Evolutionary conservation across 345 rosid species (phyloP).

Genomic region (Eutrema yunnanense): DNA sequence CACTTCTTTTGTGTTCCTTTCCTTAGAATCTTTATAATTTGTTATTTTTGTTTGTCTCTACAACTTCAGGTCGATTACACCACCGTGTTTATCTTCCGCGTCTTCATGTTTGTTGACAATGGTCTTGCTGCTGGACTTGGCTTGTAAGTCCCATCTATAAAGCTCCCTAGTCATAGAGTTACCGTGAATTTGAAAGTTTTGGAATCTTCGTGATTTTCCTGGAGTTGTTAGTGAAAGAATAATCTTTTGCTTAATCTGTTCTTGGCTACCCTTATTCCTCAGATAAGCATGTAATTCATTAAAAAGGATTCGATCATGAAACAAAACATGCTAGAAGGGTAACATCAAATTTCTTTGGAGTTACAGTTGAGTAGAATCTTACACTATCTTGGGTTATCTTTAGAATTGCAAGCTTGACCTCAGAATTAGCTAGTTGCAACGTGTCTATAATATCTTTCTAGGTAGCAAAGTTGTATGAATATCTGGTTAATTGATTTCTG

Average conservation of each 20-base stretch:
- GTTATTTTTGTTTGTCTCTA: background rate
- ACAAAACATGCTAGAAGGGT: background rate
- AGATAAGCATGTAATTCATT: background rate
- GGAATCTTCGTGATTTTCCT: background rate
- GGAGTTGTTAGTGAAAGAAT: background rate
- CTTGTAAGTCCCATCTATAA: constrained; percentile 51
- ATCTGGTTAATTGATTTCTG: background rate
- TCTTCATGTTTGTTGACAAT: constrained; percentile 94
- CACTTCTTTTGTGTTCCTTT: background rate
- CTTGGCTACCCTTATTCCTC: background rate
- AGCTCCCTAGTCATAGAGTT: background rate
- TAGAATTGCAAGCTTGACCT: constrained; percentile 13
- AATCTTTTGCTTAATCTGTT: background rate
- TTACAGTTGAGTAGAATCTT: background rate
- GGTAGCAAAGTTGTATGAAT: background rate
- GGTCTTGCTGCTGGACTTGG: constrained; percentile 97
- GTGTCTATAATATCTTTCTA: background rate
- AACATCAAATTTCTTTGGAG: background rate
- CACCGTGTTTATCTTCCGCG: constrained; percentile 77
- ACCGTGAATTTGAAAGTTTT: too few relatives aligned
- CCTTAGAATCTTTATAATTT: background rate
- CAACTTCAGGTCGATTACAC: constrained; percentile 82
- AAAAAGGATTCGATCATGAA: background rate
- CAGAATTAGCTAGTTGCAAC: background rate
- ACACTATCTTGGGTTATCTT: background rate